Base-by-base conservation (phyloP, 2,329 filamentous ascomycete genomes). In the Stagonosporopsis cucurbitacearum region DNA sequence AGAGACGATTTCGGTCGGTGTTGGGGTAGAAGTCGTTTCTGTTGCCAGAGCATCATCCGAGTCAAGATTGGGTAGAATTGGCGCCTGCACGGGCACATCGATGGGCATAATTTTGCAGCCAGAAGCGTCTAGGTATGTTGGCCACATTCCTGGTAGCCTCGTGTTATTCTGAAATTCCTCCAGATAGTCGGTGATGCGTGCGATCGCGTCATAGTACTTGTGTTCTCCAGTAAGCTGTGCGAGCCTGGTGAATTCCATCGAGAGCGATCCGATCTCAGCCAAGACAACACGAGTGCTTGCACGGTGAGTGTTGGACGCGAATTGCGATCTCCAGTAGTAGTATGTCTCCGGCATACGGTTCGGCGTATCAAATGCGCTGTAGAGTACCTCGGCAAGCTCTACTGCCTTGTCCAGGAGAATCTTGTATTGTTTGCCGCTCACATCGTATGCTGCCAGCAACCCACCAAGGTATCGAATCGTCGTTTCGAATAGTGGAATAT, bases 401-500 rank as follows among this genome's bases (percentile, higher is more conserved):
- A 79, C 77, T 1, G 87, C 86, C 70, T 90, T 89, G 36, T 75
- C 75, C 35, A 90, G 76, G 49, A 90, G 72, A n/a, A 78, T 77
- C 23, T 70, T 69, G 56, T 81, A 75, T 54, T 81, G 76, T 50
- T 80, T 80, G 30, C 78, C 79, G 64, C 86, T 89, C 20, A 90
- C 71, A 67, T 90, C 88, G 67, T 89, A 89, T 0, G 88, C 88
- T n/a, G 85, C 83, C 51, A 91, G 67, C 50, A 90, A 81, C 1
- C 88, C 88, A 13, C 88, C 88, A 0, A 91, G 80, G 67, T 90
- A 90, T 37, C 88, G 83, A 54, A 90, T 90, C 11, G 83, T 89
- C 1, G 87, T 89, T 73, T 91, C 88, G 58, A 91, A 90, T 0
- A 89, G 77, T 59, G 88, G 89, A 60, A 90, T 83, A 28, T 82